Evolutionary conservation across 2,329 filamentous ascomycete genomes (phyloP).

Genomic region (Penicillium sp.): DNA sequence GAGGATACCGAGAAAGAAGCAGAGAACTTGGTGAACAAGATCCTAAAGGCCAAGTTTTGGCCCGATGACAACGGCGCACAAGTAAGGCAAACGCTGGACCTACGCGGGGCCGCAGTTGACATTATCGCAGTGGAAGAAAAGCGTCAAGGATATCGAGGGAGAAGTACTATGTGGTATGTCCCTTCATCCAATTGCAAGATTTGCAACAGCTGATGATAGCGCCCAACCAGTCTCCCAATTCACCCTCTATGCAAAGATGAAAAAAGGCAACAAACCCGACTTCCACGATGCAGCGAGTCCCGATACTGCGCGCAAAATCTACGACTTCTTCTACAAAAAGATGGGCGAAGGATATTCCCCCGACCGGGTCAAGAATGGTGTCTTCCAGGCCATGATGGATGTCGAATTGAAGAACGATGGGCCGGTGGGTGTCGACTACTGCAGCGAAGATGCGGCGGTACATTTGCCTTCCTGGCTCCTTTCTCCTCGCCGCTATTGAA

Average conservation of each 20-base stretch:
- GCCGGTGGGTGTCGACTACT: constrained; percentile 61
- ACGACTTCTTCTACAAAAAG: constrained; percentile 75
- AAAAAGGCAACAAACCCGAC: constrained; percentile 91
- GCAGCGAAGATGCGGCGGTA: constrained; percentile 57
- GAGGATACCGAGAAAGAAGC: constrained; percentile 87
- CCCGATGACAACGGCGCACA: constrained; percentile 70
- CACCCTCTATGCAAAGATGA: constrained; percentile 86
- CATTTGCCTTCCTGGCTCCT: constrained; percentile 33
- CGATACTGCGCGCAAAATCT: constrained; percentile 73
- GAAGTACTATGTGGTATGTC: constrained; percentile 86
- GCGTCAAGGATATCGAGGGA: constrained; percentile 79
- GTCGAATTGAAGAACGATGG: constrained; percentile 87
- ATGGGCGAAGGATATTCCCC: constrained; percentile 67
- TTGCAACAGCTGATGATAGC: not conserved
- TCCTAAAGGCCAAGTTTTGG: constrained; percentile 89
- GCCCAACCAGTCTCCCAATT: constrained; percentile 78
- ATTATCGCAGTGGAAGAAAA: constrained; percentile 75
- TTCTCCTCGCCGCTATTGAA: constrained; percentile 17
- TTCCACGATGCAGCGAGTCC: constrained; percentile 84
- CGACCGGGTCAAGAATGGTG: constrained; percentile 85
- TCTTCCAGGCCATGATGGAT: constrained; percentile 99
- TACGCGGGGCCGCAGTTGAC: not conserved
- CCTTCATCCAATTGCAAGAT: not conserved
- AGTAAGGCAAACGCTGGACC: constrained; percentile 42
- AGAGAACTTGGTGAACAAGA: constrained; percentile 75